Base-by-base conservation (phyloP, 1,284 basidiomycete species). In the Rhodotorula mucilaginosa region DNA sequence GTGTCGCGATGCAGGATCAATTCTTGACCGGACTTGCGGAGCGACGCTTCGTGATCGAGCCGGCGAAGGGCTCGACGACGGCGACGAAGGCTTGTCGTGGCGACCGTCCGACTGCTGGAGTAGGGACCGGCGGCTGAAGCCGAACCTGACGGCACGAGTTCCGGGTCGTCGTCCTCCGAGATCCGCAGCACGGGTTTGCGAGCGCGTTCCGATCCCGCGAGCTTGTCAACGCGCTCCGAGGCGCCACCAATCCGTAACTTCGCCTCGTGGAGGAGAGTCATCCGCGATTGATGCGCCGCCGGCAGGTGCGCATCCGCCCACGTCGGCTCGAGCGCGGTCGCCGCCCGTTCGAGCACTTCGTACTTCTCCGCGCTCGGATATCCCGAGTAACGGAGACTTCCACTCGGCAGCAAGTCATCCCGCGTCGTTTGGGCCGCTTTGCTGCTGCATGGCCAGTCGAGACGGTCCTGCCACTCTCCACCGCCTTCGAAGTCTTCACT, bases 271-370 rank as follows among this genome's bases (percentile, higher is more conserved):
- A 31, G 18, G 31, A 26, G 26, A 31, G 56, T 29, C 13, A 29
- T 26, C 8, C 56, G 56, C 18, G 26, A 18, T 18, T 18, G n/a
- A 57, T 18, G 51, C 21, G 51, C 21, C 18, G 21, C 23, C 10
- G 21, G 34, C 18, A 21, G 34, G 13, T 58, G 23, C 19, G 73
- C 74, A 47, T 77, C 74, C 26, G 67, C 72, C 76, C 76, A 77
- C 3, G 51, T 64, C 4, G 72, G 68, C 10, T 70, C 61, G 18
- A 76, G 61, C 16, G 63, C 58, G 5, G 60, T 49, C 7, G 70
- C 69, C 16, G 48, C 57, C 5, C 47, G 52, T 16, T 67, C 58
- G 39, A 77, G 52, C 49, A 64, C 63, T 46, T 74, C 73, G 65
- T 77, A 77, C 12, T 39, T 64, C 21, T 70, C 63, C 15, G 69